Evolutionary conservation across 2,329 filamentous ascomycete species (phyloP).

Genomic region (Verruconis gallopava): DNA sequence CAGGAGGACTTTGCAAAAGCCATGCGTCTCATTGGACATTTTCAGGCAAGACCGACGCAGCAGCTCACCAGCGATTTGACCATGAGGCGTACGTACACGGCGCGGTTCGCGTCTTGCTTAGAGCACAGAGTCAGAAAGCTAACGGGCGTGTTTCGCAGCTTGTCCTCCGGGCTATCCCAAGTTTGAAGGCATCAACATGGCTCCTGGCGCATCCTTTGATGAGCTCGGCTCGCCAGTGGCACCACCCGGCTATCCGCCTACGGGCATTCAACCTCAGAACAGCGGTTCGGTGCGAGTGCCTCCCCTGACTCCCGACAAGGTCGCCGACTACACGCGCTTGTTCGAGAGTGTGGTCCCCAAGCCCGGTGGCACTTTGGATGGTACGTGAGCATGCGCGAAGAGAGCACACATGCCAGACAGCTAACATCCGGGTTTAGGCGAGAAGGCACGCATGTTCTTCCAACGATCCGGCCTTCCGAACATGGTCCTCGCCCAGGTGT

Average conservation of each 20-base stretch:
- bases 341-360: constrained; percentile 81
- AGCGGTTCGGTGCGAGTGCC: constrained; percentile 69
- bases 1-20: constrained; percentile 89
- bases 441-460: constrained; percentile 86
- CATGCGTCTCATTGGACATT: constrained; percentile 86
- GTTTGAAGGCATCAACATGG: constrained; percentile 64
- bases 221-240: constrained; percentile 21
- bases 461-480: constrained; percentile 85
- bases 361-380: constrained; percentile 35
- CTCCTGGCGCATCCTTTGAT: constrained; percentile 15
- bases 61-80: constrained; percentile 72
- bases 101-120: background rate
- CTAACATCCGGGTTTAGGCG: constrained; percentile 37
- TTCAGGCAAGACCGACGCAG: constrained; percentile 59
- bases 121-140: background rate
- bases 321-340: constrained; percentile 72
- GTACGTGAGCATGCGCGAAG: background rate
- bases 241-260: constrained; percentile 28
- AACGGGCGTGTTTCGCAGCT: constrained; percentile 28
- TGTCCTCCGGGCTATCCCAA: constrained; percentile 63
- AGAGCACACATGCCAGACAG: background rate
- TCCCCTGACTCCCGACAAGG: constrained; percentile 76
- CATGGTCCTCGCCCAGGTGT: constrained; percentile 85
- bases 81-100: constrained; percentile 53
- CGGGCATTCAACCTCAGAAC: constrained; percentile 25